Conservation (phyloP, 2,329 filamentous ascomycete genomes). For the Chalara sp. region DNA sequence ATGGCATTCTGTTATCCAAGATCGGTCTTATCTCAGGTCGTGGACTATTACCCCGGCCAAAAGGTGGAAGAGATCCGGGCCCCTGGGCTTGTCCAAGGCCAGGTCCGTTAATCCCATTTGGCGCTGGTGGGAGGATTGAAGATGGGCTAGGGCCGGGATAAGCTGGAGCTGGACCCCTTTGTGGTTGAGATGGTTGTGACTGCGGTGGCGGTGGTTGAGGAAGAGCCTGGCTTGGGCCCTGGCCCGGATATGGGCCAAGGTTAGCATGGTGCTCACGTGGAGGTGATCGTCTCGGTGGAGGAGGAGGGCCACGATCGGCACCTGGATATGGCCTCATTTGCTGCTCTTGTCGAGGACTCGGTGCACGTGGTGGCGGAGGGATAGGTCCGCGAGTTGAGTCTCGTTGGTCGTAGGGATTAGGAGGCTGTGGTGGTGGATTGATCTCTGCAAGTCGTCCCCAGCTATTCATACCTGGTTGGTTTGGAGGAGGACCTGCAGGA, state of each 20-base stretch:
- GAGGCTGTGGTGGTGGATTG: constrained; percentile 65
- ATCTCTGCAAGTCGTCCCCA: constrained; percentile 72
- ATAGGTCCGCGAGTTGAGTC: constrained; percentile 65
- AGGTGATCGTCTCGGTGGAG: constrained; percentile 49
- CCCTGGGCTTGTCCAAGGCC: constrained; percentile 10
- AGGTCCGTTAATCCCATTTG: constrained; percentile 26
- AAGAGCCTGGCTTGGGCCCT: constrained; percentile 30
- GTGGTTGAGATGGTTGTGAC: constrained; percentile 35
- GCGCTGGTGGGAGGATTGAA: constrained; percentile 37
- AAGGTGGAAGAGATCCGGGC: constrained; percentile 51
- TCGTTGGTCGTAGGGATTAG: constrained; percentile 76
- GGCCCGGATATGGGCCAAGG: constrained; percentile 23
- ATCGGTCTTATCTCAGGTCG: constrained; percentile 77
- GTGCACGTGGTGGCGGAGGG: constrained; percentile 53
- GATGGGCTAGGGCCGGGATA: constrained; percentile 43
- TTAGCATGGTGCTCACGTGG: constrained; percentile 33
- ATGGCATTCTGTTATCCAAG: constrained; percentile 77
- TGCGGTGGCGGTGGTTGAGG: constrained; percentile 39
- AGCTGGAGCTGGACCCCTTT: constrained; percentile 54
- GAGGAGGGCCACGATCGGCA: constrained; percentile 48
- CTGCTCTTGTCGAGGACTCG: constrained; percentile 69
- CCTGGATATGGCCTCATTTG: constrained; percentile 65
- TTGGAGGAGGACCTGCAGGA: constrained; percentile 36
- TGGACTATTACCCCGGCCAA: constrained; percentile 69
- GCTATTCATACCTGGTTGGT: constrained; percentile 34